Conservation (phyloP, 2,329 filamentous ascomycete genomes). For the Parasarocladium wereldwijsianum region DNA sequence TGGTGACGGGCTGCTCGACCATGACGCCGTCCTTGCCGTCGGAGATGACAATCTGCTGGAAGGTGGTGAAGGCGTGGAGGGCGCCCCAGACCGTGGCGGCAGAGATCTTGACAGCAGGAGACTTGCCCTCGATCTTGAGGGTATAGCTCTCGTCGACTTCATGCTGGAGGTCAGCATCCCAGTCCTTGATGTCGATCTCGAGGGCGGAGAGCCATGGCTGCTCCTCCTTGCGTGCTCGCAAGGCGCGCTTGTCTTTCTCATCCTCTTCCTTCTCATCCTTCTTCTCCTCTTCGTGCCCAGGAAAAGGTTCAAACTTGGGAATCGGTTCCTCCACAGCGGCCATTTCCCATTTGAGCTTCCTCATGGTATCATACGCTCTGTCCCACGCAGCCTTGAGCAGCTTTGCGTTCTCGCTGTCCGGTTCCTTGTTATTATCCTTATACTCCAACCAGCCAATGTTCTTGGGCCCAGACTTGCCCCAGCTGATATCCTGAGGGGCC, state of each 20-base stretch:
- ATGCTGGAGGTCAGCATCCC: conserved; percentile 3
- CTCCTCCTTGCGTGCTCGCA: too few relatives aligned
- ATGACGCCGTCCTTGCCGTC: conserved; percentile 48
- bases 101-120: conserved; percentile 53
- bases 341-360: conserved; percentile 36
- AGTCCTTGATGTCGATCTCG: conserved; percentile 1
- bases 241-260: conserved; percentile 15
- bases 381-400: conserved; percentile 31
- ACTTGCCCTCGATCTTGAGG: conserved; percentile 46
- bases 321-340: conserved; percentile 36
- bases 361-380: conserved; percentile 31
- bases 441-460: conserved; percentile 8
- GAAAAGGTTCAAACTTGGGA: conserved; percentile 33
- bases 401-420: conserved; percentile 6
- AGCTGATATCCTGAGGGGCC: conserved; percentile 12
- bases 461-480: conserved; percentile 12
- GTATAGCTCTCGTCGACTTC: conserved; percentile 64
- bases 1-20: conserved; percentile 51
- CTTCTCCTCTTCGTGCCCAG: conserved; percentile 18
- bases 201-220: conserved; percentile 2
- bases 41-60: conserved; percentile 67
- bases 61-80: conserved; percentile 59
- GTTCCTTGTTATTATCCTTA: conserved; percentile 7
- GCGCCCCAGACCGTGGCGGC: conserved; percentile 62
- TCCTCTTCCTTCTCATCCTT: conserved; percentile 17